Evolutionary conservation across 805 yeast species (phyloP).

Genomic region (Kluyveromyces wickerhamii): DNA sequence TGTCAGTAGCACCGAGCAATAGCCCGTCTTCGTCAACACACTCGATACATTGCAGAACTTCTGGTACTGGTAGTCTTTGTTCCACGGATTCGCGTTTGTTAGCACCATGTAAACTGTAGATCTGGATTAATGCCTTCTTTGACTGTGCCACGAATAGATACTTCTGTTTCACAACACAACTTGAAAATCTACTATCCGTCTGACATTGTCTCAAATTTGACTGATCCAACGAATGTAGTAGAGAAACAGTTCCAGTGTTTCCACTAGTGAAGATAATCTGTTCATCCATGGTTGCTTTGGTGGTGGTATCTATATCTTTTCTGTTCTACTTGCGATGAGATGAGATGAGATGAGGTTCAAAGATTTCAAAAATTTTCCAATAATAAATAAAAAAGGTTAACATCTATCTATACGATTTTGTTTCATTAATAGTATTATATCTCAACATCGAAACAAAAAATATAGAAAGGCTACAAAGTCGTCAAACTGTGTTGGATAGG

Average conservation of each 20-base stretch:
- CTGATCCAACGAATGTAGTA: constrained; percentile 25
- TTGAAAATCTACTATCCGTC: constrained; percentile 41
- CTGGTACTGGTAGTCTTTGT: constrained; percentile 81
- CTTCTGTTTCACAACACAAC: constrained; percentile 47
- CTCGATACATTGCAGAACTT: constrained; percentile 47
- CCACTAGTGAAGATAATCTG: constrained; percentile 26
- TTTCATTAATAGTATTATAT: too few species aligned
- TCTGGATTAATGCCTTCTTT: constrained; percentile 68
- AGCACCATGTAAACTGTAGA: constrained; percentile 44
- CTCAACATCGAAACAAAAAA: too few species aligned
- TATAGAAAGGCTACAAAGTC: too few species aligned
- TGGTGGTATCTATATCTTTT: too few species aligned
- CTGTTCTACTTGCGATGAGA: constrained; percentile 7
- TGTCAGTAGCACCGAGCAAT: constrained; percentile 50
- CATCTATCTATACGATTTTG: too few species aligned
- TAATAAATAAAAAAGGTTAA: too few species aligned
- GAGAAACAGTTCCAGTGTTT: constrained; percentile 23
- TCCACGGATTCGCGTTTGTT: constrained; percentile 46
- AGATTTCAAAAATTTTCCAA: constrained; percentile 6
- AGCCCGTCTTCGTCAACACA: constrained; percentile 29
- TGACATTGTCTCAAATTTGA: constrained; percentile 32
- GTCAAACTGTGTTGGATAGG: too few species aligned
- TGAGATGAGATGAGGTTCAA: constrained; percentile 19
- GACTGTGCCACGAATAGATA: constrained; percentile 56
- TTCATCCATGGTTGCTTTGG: constrained; percentile 19